Conservation (phyloP, 805 yeast species). For the Saccharomyces jurei region DNA sequence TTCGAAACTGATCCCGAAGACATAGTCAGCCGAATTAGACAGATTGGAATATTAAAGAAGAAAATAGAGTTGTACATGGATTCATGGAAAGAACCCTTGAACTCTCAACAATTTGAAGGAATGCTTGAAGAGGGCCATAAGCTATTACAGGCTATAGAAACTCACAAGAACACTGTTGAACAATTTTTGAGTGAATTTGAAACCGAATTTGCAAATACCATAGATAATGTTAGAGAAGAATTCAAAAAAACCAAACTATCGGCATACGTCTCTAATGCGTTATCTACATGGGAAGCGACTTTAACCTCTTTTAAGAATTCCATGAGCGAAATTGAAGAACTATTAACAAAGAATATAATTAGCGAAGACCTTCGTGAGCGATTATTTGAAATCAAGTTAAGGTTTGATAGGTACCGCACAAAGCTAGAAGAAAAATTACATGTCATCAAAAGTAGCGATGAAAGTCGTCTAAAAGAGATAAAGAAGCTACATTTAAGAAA, state of each 20-base stretch:
- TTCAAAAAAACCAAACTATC: conserved; percentile 37
- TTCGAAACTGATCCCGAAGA: conserved; percentile 38
- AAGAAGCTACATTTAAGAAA: conserved; percentile 19
- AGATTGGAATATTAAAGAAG: conserved; percentile 20
- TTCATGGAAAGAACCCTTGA: conserved; percentile 41
- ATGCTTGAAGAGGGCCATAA: conserved; percentile 38
- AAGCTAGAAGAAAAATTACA: conserved; percentile 12
- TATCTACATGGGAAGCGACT: conserved; percentile 8
- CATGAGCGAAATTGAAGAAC: conserved; percentile 12
- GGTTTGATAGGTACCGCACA: conserved; percentile 16
- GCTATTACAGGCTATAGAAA: conserved; percentile 37
- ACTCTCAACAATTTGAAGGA: conserved; percentile 36
- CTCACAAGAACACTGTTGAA: conserved; percentile 37
- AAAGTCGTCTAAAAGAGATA: conserved; percentile 29
- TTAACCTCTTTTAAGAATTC: conserved; percentile 10
- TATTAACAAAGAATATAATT: conserved; percentile 20
- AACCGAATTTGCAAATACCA: conserved; percentile 35
- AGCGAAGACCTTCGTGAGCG: conserved; percentile 22
- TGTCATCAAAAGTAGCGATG: conserved; percentile 16
- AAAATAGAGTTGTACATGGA: conserved; percentile 34
- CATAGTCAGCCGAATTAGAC: conserved; percentile 29
- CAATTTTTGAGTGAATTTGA: conserved; percentile 38
- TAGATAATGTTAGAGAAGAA: conserved; percentile 46
- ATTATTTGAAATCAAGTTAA: conserved; percentile 25
- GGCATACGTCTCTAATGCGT: conserved; percentile 9